Conservation (phyloP, 345 rosid genomes). For the Diplotaxis tenuifolia region DNA sequence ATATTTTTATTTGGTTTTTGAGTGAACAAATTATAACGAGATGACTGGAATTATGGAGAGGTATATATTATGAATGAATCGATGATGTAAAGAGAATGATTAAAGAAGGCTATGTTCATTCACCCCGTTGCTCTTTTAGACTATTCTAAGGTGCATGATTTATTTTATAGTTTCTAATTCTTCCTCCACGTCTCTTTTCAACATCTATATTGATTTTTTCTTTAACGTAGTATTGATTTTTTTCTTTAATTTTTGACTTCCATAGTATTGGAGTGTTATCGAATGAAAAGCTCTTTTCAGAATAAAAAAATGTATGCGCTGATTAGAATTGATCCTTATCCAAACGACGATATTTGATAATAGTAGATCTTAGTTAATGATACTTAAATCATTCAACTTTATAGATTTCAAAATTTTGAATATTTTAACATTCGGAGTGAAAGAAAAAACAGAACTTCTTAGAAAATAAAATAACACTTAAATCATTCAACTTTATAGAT, state of each 20-base stretch:
- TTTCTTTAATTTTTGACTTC: not conserved
- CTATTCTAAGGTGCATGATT: slow-evolving; percentile 29
- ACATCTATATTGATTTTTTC: too few species aligned
- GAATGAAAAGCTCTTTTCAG: not conserved
- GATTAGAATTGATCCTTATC: not conserved
- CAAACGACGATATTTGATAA: not conserved
- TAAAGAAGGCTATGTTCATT: slow-evolving; percentile 9
- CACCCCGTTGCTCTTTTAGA: slow-evolving; percentile 33
- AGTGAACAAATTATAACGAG: not conserved
- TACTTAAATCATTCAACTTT: too few species aligned
- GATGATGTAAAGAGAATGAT: not conserved
- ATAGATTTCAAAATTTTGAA: too few species aligned
- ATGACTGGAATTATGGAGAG: slow-evolving; percentile 1
- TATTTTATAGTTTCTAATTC: not conserved
- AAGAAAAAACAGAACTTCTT: too few species aligned
- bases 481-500: too few species aligned
- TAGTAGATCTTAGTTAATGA: too few species aligned
- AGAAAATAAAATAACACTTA: too few species aligned
- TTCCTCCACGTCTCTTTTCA: not conserved
- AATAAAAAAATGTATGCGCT: not conserved
- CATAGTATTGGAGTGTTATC: not conserved
- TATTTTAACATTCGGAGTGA: too few species aligned
- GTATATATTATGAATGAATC: slow-evolving; percentile 11
- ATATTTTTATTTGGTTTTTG: not conserved
- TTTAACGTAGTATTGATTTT: too few species aligned